Evolutionary conservation across 345 rosid genomes (phyloP).

Genomic region (Sonneratia alba): DNA sequence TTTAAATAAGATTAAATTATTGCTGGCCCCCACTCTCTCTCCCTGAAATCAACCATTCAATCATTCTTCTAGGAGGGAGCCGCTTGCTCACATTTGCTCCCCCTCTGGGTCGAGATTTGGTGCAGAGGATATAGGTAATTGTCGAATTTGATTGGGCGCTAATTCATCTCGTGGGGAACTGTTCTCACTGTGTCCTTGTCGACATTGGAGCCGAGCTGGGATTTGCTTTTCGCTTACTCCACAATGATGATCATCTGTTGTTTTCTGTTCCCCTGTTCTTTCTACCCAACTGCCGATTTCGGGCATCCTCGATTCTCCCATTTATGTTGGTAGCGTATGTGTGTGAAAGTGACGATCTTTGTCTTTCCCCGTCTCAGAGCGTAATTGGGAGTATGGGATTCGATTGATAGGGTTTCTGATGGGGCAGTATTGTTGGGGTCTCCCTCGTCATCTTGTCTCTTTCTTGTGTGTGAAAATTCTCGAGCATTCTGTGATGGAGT

Average conservation of each 20-base stretch:
- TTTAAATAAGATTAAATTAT: background rate
- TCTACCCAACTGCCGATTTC: background rate
- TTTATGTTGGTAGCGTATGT: background rate
- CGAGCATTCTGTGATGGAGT: background rate
- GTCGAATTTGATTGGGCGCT: background rate
- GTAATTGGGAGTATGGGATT: background rate
- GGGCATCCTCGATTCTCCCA: background rate
- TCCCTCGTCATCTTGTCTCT: background rate
- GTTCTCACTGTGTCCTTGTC: background rate
- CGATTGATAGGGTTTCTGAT: background rate
- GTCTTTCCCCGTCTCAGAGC: background rate
- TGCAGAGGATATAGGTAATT: background rate
- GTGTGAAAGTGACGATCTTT: background rate
- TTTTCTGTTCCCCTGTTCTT: background rate
- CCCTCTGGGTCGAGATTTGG: background rate
- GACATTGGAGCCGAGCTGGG: background rate
- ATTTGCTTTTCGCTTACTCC: background rate
- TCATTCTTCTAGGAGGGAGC: background rate
- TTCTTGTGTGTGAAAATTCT: background rate
- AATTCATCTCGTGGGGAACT: background rate
- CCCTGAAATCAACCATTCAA: conserved; percentile 2
- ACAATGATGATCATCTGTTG: background rate
- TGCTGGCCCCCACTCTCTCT: background rate
- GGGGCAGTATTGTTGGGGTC: background rate
- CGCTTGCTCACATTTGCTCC: background rate